Evolutionary conservation across 2,329 filamentous ascomycete genomes (phyloP).

Genomic region (Colletotrichum tropicicola): DNA sequence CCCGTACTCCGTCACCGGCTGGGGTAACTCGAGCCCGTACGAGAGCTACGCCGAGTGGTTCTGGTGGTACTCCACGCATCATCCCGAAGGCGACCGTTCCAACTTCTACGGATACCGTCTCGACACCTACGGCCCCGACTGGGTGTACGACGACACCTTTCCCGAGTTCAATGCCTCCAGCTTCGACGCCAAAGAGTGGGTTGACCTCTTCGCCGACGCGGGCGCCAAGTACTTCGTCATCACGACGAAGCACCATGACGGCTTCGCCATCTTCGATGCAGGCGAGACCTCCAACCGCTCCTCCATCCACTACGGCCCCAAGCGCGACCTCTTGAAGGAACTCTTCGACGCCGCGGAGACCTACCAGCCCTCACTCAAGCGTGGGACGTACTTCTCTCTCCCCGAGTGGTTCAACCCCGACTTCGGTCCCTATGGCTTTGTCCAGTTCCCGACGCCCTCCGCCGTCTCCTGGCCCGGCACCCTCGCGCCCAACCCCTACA

Average conservation of each 20-base stretch:
- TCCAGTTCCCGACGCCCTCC: conserved; percentile 43
- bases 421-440: conserved; percentile 53
- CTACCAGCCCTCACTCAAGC: conserved; percentile 34
- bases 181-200: conserved; percentile 62
- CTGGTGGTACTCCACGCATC: conserved; percentile 54
- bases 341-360: conserved; percentile 45
- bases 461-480: conserved; percentile 43
- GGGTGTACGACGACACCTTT: conserved; percentile 66
- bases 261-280: conserved; percentile 54
- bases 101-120: conserved; percentile 56
- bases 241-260: conserved; percentile 58
- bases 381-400: conserved; percentile 56
- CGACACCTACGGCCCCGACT: conserved; percentile 57
- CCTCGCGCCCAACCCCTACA: conserved; percentile 50
- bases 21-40: conserved; percentile 54
- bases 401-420: conserved; percentile 60
- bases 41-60: conserved; percentile 56
- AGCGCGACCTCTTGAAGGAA: conserved; percentile 41
- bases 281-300: conserved; percentile 48
- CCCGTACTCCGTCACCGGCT: conserved; percentile 62
- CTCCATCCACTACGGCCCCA: conserved; percentile 48
- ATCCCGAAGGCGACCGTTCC: conserved; percentile 25
- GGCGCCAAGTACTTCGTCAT: conserved; percentile 60
- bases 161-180: conserved; percentile 58
- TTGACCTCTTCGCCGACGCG: conserved; percentile 60